These are phyloP conservation scores for Lactarius akahatsu DNA, from an alignment of 768 basidiomycete species.

Conservation along the genomic window DNA sequence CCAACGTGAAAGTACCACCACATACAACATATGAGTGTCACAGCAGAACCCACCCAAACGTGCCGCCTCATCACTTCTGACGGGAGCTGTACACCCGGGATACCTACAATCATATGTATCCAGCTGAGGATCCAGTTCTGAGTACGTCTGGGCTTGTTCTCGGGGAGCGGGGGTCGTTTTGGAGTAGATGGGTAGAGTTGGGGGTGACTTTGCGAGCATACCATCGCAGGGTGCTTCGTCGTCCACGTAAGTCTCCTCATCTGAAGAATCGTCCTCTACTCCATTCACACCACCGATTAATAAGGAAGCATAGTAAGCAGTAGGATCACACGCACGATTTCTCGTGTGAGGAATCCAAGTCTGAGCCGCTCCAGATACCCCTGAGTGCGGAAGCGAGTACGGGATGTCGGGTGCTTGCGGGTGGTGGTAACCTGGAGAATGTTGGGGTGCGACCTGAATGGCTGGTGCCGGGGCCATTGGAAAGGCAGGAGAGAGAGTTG, in stretches of 20 bases:
- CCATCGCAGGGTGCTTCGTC: neutral
- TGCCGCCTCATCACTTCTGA: neutral
- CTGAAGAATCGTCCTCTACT: neutral
- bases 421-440: neutral
- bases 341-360: neutral
- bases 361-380: neutral
- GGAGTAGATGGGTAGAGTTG: neutral
- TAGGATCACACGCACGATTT: neutral
- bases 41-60: slow-evolving; percentile 13
- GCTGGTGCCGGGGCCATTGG: neutral
- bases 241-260: neutral
- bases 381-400: neutral
- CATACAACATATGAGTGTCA: neutral
- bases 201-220: neutral
- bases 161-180: neutral
- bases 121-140: neutral
- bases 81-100: neutral
- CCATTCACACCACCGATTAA: neutral
- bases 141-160: neutral
- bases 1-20: neutral
- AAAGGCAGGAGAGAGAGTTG: neutral
- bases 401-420: neutral
- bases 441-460: neutral
- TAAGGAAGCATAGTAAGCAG: neutral
- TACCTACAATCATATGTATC: neutral